A percentile compares a stretch with the other conserved stretches of the same genome.
Conservation (phyloP, 2,329 filamentous ascomycete species). For the Eutypella sp. region DNA sequence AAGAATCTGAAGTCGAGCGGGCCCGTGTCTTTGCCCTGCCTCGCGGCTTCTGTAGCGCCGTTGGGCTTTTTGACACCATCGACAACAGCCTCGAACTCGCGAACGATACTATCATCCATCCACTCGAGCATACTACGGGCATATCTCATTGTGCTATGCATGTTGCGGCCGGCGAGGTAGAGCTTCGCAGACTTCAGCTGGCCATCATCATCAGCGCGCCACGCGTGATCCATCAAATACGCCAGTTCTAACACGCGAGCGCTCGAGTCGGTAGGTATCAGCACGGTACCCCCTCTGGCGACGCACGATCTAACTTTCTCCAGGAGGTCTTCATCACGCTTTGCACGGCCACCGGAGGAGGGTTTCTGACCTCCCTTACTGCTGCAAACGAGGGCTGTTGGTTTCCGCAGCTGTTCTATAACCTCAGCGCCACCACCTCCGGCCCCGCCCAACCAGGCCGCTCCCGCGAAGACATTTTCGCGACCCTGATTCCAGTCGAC, state of each 20-base stretch:
- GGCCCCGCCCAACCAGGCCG: conserved; percentile 84
- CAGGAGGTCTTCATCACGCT: conserved; percentile 79
- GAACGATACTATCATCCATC: conserved; percentile 96
- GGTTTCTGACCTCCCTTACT: conserved; percentile 71
- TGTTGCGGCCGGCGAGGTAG: conserved; percentile 81
- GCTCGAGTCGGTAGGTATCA: conserved; percentile 93
- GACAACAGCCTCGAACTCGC: conserved; percentile 76
- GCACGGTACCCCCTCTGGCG: conserved; percentile 76
- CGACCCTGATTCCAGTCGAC: conserved; percentile 98
- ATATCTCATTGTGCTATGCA: conserved; percentile 83
- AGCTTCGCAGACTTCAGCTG: conserved; percentile 54
- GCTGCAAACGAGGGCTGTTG: conserved; percentile 90
- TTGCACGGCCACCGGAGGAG: conserved; percentile 68
- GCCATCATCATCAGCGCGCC: conserved; percentile 62
- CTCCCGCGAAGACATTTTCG: conserved; percentile 89
- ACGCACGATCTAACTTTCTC: conserved; percentile 77
- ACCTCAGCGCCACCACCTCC: conserved; percentile 81
- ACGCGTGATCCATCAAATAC: conserved; percentile 88
- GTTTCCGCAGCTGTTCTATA: conserved; percentile 87
- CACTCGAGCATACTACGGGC: conserved; percentile 95
- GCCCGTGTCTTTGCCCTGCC: conserved; percentile 50
- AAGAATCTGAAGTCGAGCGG: conserved; percentile 90
- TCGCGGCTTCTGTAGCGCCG: conserved; percentile 41
- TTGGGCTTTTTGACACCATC: conserved; percentile 43
- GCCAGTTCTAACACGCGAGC: conserved; percentile 89